Percentiles rank a stretch among this genome's conserved stretches.
Conservation (phyloP, 2,329 filamentous ascomycete genomes). For the Penicillium palitans region DNA sequence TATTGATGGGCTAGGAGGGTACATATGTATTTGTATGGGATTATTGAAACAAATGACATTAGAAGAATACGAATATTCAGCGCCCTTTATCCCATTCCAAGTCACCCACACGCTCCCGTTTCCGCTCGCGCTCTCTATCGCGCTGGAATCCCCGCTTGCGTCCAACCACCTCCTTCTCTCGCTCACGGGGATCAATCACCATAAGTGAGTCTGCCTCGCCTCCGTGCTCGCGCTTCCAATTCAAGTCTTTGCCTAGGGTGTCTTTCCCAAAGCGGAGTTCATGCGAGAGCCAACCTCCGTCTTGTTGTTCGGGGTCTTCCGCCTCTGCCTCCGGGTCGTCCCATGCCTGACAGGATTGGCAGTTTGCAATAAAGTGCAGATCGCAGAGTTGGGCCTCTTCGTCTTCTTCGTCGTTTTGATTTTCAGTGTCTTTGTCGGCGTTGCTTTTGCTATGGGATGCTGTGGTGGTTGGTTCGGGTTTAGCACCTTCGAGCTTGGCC, state of each 20-base stretch:
- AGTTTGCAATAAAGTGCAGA: conserved; percentile 92
- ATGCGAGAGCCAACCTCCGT: conserved; percentile 81
- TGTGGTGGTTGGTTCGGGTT: conserved; percentile 35
- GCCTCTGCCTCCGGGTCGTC: conserved; percentile 52
- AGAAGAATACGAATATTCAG: conserved; percentile 1
- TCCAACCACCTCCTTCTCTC: conserved; percentile 68
- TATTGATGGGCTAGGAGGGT: neutral
- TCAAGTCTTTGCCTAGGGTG: conserved; percentile 83
- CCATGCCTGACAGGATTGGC: conserved; percentile 87
- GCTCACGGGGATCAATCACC: conserved; percentile 89
- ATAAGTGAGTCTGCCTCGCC: conserved; percentile 70
- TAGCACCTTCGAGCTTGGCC: conserved; percentile 63
- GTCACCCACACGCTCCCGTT: conserved; percentile 34
- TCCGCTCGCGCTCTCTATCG: conserved; percentile 42
- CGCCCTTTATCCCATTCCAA: conserved; percentile 39
- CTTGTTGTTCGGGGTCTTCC: conserved; percentile 49
- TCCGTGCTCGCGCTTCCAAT: conserved; percentile 85
- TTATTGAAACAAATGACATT: neutral
- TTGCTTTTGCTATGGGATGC: conserved; percentile 11
- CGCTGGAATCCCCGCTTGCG: conserved; percentile 55
- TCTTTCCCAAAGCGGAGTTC: conserved; percentile 84
- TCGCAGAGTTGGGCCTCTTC: conserved; percentile 81
- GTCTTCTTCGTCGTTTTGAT: conserved; percentile 37
- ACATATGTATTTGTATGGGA: neutral
- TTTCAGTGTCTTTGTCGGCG: conserved; percentile 15